phyloP scores from a whole-genome alignment of 1,139 yeast species.

The Hyphopichia fennica region DNA sequence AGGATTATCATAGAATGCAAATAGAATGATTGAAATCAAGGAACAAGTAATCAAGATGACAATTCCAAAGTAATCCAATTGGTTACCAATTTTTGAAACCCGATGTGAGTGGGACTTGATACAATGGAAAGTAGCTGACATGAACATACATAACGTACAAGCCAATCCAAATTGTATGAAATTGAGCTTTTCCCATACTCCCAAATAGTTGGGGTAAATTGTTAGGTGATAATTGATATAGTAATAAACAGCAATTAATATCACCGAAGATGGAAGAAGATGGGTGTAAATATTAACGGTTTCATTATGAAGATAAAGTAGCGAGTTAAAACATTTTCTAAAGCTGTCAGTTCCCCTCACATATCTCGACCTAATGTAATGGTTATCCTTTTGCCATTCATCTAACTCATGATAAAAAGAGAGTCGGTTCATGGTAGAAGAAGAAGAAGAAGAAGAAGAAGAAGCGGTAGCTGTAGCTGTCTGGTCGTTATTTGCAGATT shows the following conservation, averaged over 20 bases:
- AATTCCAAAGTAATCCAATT: constrained; percentile 85
- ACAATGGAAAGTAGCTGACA: constrained; percentile 78
- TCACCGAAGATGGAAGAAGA: constrained; percentile 61
- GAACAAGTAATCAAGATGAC: constrained; percentile 75
- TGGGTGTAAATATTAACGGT: constrained; percentile 82
- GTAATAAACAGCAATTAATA: constrained; percentile 14
- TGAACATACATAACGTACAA: constrained; percentile 56
- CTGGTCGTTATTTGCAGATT: too few relatives aligned
- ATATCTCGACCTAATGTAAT: constrained; percentile 71
- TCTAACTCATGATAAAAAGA: constrained; percentile 51
- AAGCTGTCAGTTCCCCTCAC: constrained; percentile 67
- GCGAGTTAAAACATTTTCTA: constrained; percentile 50
- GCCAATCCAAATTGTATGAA: constrained; percentile 43
- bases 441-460: too few relatives aligned
- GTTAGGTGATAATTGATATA: constrained; percentile 32
- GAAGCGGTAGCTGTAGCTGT: too few relatives aligned
- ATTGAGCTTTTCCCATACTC: constrained; percentile 44
- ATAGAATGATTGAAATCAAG: constrained; percentile 66
- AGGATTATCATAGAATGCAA: constrained; percentile 60
- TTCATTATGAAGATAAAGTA: constrained; percentile 79
- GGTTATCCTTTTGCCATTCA: constrained; percentile 87
- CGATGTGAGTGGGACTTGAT: constrained; percentile 70
- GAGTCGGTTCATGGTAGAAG: constrained; percentile 7
- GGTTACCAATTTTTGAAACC: constrained; percentile 69
- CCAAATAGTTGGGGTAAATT: constrained; percentile 36